Conservation (phyloP, 495 filamentous ascomycete genomes). For the Darksidea phi region DNA sequence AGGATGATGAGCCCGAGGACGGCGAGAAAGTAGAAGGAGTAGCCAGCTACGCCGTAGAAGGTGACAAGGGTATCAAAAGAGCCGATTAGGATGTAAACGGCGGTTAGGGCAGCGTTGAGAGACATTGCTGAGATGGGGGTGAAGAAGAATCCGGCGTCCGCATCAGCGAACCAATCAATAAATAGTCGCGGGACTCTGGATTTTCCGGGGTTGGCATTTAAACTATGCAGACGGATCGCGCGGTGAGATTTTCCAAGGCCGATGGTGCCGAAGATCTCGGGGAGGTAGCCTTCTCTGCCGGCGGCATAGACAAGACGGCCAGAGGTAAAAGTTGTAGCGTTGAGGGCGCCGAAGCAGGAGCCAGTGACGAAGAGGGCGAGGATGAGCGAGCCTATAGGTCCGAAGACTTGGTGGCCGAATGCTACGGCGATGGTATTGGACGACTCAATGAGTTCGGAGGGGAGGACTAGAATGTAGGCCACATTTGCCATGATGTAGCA, state of each 20-base stretch:
- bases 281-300: conserved; percentile 93
- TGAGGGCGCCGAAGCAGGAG: conserved; percentile 83
- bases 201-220: conserved; percentile 22
- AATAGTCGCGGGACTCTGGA: conserved; percentile 14
- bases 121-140: conserved; percentile 89
- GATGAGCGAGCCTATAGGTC: conserved; percentile 73
- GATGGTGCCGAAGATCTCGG: conserved; percentile 76
- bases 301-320: conserved; percentile 91
- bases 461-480: conserved; percentile 93
- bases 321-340: conserved; percentile 91
- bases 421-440: conserved; percentile 91
- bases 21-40: conserved; percentile 94
- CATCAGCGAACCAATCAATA: conserved; percentile 40
- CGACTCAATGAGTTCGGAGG: conserved; percentile 70
- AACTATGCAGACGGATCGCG: conserved; percentile 36
- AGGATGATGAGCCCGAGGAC: conserved; percentile 91
- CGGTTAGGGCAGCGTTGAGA: conserved; percentile 71
- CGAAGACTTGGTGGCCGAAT: conserved; percentile 89
- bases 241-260: conserved; percentile 53
- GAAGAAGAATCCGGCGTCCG: conserved; percentile 56
- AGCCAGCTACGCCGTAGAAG: conserved; percentile 95
- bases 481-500: conserved; percentile 89
- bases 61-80: conserved; percentile 90
- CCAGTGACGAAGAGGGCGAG: conserved; percentile 86
- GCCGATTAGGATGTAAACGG: conserved; percentile 76